Evolutionary conservation across 768 basidiomycete genomes (phyloP).

Genomic region (Tricholoma sp.): DNA sequence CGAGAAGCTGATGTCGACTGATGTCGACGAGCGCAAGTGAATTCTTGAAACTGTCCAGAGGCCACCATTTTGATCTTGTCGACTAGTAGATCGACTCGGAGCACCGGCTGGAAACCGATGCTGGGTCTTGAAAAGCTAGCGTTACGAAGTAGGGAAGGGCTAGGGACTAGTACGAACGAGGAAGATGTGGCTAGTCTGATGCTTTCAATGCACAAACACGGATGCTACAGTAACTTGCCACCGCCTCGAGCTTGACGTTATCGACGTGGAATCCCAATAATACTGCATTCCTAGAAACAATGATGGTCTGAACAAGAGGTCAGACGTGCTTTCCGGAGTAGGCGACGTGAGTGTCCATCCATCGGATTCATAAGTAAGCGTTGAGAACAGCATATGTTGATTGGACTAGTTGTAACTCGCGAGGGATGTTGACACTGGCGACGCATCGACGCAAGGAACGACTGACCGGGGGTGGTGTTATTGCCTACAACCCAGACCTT

Average conservation of each 20-base stretch:
- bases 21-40: conserved; percentile 39
- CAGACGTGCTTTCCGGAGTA: conserved; percentile 33
- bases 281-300: conserved; percentile 26
- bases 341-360: conserved; percentile 37
- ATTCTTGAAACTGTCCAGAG: conserved; percentile 41
- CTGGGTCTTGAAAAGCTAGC: conserved; percentile 41
- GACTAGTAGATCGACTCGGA: conserved; percentile 50
- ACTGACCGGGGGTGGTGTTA: conserved; percentile 43
- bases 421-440: conserved; percentile 32
- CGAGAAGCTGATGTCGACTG: conserved; percentile 53
- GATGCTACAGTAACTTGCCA: conserved; percentile 50
- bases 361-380: conserved; percentile 42
- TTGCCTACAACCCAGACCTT: conserved; percentile 48
- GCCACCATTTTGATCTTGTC: conserved; percentile 47
- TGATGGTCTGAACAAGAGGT: conserved; percentile 30
- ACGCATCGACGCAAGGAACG: conserved; percentile 41
- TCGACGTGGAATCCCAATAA: conserved; percentile 40
- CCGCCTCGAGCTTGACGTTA: conserved; percentile 47
- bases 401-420: conserved; percentile 43
- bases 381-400: conserved; percentile 44
- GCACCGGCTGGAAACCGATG: conserved; percentile 40
- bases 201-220: conserved; percentile 40
- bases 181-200: conserved; percentile 50
- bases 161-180: conserved; percentile 39
- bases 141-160: conserved; percentile 46